Base-by-base conservation (phyloP, 768 basidiomycete genomes). In the Cyathus striatus region DNA sequence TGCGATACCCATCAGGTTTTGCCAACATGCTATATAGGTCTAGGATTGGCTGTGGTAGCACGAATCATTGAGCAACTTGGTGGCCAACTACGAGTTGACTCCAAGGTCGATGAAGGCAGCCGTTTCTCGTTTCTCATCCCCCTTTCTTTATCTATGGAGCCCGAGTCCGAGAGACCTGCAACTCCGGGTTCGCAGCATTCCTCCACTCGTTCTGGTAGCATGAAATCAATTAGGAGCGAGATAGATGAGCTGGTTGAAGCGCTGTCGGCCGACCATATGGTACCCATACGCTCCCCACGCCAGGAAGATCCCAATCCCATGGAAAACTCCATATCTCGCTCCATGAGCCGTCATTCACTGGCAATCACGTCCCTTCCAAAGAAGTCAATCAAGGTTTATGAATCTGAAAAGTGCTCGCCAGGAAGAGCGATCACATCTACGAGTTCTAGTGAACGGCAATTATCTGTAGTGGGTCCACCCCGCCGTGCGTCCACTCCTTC, bases 1-100 rank as follows among this genome's bases (percentile, higher is more conserved):
- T n/a, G n/a, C 3, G 7, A n/a, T 25, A 33, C 10, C 20, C 33
- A 20, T 40, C 13, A 9, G 6, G 20, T 36, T 18, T 13, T 18
- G n/a, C 23, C 32, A 42, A 30, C 39, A 21, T 23, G 38, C 13
- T 20, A 32, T 30, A 17, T 27, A 70, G 86, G 86, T 4, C 70
- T 90, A 12, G 88, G 88, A 3, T 66, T 90, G 23, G 88, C 89
- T 3, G 83, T 89, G 5, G 88, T 90, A 9, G 85, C 86, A 0
- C 72, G 87, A 13, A 87, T 90, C 32, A 83, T 90, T 3, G 81
- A 83, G 50, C 86, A 87, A 47, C 71, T 90, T 1, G 82, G 79
- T 0, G 89, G 88, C 3, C 86, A 87, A 57, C 72, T 92, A 2
- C 78, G 84, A 5, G 86, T 88, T 3, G 84, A 89, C 44, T 89